phyloP scores from a whole-genome alignment of 257 asterid species.

The Plantago ovata region DNA sequence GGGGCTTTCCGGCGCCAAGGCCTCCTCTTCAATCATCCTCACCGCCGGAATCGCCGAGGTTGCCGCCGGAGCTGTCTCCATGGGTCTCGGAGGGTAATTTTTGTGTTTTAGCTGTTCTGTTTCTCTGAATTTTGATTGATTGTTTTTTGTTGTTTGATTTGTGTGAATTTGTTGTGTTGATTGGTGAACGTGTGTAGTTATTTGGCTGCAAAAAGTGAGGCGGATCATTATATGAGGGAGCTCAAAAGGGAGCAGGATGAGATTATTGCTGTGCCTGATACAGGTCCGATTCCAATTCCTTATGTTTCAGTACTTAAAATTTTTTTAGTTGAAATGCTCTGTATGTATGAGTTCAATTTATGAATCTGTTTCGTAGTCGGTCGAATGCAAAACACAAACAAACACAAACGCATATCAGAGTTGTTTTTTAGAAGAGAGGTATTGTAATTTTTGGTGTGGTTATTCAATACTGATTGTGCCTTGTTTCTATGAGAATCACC shows the following conservation, averaged over 20 bases:
- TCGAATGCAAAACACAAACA: no score
- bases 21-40: conserved; percentile 79
- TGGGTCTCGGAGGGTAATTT: conserved; percentile 96
- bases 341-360: no score
- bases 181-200: conserved; percentile 36
- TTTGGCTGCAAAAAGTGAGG: conserved; percentile 91
- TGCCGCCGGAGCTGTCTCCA: conserved; percentile 97
- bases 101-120: not conserved
- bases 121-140: not conserved
- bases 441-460: no score
- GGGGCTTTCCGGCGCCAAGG: conserved; percentile 92
- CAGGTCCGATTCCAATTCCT: conserved; percentile 36
- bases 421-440: no score
- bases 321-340: no score
- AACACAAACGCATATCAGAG: no score
- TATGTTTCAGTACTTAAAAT: no score
- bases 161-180: not conserved
- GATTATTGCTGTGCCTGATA: conserved; percentile 75
- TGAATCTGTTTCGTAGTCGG: no score
- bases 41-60: conserved; percentile 96
- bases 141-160: not conserved
- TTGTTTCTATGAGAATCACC: no score
- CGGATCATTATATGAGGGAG: conserved; percentile 83
- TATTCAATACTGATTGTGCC: no score
- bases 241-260: conserved; percentile 83